Base-by-base conservation (phyloP, 2,329 filamentous ascomycete genomes). In the Fusarium decemcellulare region DNA sequence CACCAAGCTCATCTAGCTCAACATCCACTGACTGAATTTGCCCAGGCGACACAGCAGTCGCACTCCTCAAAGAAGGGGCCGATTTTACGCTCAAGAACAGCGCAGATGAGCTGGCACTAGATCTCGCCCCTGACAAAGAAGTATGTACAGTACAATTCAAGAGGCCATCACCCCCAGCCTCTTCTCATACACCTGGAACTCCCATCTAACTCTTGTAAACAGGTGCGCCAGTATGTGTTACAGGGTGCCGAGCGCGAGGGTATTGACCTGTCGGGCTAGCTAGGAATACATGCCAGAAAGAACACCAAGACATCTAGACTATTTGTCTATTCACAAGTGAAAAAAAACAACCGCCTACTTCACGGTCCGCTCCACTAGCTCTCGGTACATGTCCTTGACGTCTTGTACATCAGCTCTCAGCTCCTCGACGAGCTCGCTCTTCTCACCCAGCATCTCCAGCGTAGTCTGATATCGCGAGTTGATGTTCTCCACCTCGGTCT, bases 381-480 rank as follows among this genome's bases (percentile, higher is more conserved):
- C 95, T 71, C 94, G 90, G 83, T 98, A 98, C 87, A 99, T 97
- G 76, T 91, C 92, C 85, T 99, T 99, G 78, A 99, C 86, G 84
- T 99, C 96, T 70, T 90, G 86, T 56, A 99, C 92, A 84, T 98
- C 96, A 12, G 92, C 91, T 79, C 87, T 90, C 71, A 99, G 83
- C 84, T 99, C 96, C 76, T 97, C 94, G 3, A 97, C 95, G 76
- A 92, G 84, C 84, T 99, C 96, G 79, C 94, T 97, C 88, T 97
- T 97, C 87, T 99, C 96, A 2, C 96, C 96, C 60, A 99, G 82
- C 90, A 98, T 91, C 82, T 98, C 95, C 56, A 99, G 84, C 63
- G 94, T 97, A 14, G 94, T 96, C 77, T 97, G 91, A 78, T 98
- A 97, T 74, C 95, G 87, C 67, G 89, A 84, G 74, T 93, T 91